phyloP scores from a whole-genome alignment of 805 yeast genomes.

The Candida saitoana region DNA sequence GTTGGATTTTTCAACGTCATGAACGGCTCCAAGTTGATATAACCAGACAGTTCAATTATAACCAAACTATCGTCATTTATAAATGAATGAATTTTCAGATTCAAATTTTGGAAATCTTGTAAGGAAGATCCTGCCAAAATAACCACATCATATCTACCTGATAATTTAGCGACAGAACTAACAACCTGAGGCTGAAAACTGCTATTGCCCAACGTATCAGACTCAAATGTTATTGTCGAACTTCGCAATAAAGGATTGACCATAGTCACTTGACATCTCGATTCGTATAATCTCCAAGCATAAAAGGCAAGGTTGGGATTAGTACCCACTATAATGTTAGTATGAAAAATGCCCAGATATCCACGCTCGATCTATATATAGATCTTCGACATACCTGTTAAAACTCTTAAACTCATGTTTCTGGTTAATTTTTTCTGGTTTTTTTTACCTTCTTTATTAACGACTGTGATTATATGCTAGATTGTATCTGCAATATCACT shows the following conservation, averaged over 20 bases:
- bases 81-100: constrained; percentile 21
- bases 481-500: neutral
- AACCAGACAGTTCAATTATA: constrained; percentile 67
- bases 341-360: neutral
- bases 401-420: constrained; percentile 2
- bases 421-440: neutral
- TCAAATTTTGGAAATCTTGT: constrained; percentile 34
- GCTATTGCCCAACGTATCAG: constrained; percentile 12
- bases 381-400: constrained; percentile 4
- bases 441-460: too few species aligned
- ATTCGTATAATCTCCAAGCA: constrained; percentile 50
- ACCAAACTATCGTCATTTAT: constrained; percentile 44
- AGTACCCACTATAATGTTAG: constrained; percentile 34
- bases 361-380: too few species aligned
- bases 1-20: constrained; percentile 45
- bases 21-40: constrained; percentile 69
- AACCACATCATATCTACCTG: constrained; percentile 29
- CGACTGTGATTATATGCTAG: neutral
- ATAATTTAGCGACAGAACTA: constrained; percentile 7
- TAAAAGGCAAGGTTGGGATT: constrained; percentile 59
- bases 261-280: constrained; percentile 30
- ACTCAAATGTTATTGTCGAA: constrained; percentile 14
- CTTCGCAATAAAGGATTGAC: constrained; percentile 28
- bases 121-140: constrained; percentile 32
- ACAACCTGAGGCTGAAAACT: constrained; percentile 12